Base-by-base conservation (phyloP, 306 rosid genomes). In the barrel medic (Medicago truncatula) region DNA sequence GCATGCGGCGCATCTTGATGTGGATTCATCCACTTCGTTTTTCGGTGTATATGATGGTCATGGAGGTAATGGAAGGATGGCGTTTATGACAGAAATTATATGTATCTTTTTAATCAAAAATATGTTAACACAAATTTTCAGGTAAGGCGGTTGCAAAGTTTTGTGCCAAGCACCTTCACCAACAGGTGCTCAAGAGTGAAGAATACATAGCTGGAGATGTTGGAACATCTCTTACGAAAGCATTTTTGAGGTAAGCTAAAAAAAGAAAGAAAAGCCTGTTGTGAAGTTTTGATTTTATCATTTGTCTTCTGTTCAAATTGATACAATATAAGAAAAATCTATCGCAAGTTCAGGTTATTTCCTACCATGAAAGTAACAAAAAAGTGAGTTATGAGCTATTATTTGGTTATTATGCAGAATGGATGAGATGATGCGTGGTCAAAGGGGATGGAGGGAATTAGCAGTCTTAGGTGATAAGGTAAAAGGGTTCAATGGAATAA, bases 371-470 rank as follows among this genome's bases (percentile, higher is more conserved):
- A 11, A 41, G 17, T 59, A 6, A n/a, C 14, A 60, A 31, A 46
- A 67, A 28, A 59, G 10, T 6, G 15, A 34, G 75, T 76, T 65
- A 39, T 77, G 18, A 28, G 41, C 49, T 68, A 11, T 28, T 44
- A 40, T 61, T 73, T 69, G 16, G 2, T 63, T 65, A 41, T 75
- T 58, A 17, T 79, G 84, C 85, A 93, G 98, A 88, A 91, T 93
- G 98, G 98, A 93, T 34, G 91, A 89, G 85, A 93, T 93, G 98
- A 93, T 93, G 98, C 88, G 91, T 21, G 98, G 98, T 77, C 97
- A 91, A 86, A 91, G 97, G 83, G 98, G 98, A 10, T 91, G 98
- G 98, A 89, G 90, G 74, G 98, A 93, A 76, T 83, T 93, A 73
- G 91, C 98, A 62, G 80, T 83, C 76, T 82, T 93, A 86, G 98